phyloP scores from a whole-genome alignment of 1,139 yeast genomes.

The Scheffersomyces titani region DNA sequence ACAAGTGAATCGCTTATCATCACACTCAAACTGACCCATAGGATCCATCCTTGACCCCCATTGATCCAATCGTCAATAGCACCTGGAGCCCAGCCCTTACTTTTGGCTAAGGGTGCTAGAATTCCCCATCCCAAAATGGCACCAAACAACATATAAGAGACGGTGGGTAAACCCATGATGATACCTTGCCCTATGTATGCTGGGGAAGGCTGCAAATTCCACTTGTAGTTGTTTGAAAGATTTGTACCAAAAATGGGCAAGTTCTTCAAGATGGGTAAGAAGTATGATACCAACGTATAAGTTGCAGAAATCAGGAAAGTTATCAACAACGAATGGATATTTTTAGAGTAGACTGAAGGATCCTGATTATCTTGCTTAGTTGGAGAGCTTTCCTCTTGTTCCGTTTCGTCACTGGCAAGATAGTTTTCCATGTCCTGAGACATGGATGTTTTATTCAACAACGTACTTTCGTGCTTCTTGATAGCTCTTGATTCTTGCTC shows the following conservation, averaged over 20 bases:
- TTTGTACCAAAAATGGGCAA: constrained; percentile 74
- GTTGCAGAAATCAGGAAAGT: constrained; percentile 72
- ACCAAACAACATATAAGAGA: constrained; percentile 87
- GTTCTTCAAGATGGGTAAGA: constrained; percentile 65
- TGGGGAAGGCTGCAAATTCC: constrained; percentile 95
- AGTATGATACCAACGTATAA: constrained; percentile 72
- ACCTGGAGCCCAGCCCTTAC: constrained; percentile 85
- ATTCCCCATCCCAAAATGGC: constrained; percentile 90
- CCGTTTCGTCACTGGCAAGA: constrained; percentile 1
- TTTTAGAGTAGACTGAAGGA: constrained; percentile 42
- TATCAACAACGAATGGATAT: constrained; percentile 54
- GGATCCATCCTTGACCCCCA: constrained; percentile 97
- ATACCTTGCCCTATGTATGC: constrained; percentile 98
- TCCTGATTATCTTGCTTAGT: not conserved
- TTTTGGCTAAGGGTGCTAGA: constrained; percentile 75
- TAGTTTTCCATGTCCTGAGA: constrained; percentile 9
- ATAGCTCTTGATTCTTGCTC: constrained; percentile 4
- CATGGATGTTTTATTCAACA: constrained; percentile 14
- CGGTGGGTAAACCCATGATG: constrained; percentile 94
- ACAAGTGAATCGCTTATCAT: constrained; percentile 93
- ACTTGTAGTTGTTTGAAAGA: constrained; percentile 67
- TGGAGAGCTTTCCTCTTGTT: not conserved
- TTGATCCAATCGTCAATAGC: constrained; percentile 87
- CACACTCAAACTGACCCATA: constrained; percentile 90
- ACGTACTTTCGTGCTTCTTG: not conserved